Evolutionary conservation across 352 stramenopile species (phyloP).

Genomic region (Pythium inflatum): DNA sequence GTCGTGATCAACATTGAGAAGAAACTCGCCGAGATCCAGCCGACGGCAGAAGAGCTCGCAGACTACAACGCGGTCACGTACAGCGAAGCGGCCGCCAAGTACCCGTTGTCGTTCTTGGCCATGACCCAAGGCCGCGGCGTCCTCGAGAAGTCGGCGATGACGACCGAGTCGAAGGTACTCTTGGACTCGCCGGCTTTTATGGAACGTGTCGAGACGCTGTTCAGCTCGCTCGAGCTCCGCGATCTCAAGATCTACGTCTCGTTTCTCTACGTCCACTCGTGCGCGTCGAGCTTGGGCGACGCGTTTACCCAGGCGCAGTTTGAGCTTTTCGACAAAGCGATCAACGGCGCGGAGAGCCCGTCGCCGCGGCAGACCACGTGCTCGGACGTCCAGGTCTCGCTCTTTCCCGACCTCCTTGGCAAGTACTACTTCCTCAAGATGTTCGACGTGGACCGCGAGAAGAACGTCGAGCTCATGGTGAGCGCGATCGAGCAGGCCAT

Average conservation of each 20-base stretch:
- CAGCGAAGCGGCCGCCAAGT: conserved; percentile 50
- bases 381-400: too few relatives aligned
- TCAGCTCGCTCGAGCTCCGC: conserved; percentile 39
- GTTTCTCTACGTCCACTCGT: conserved; percentile 54
- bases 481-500: conserved; percentile 85
- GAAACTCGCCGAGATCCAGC: conserved; percentile 51
- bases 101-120: conserved; percentile 54
- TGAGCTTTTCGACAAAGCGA: conserved; percentile 80
- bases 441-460: conserved; percentile 79
- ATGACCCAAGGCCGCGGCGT: conserved; percentile 51
- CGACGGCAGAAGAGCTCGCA: conserved; percentile 66
- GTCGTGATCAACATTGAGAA: conserved; percentile 78
- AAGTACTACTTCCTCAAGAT: conserved; percentile 89
- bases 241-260: conserved; percentile 64
- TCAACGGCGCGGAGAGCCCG: conserved; percentile 70
- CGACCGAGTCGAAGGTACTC: conserved; percentile 47
- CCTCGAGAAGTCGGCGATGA: conserved; percentile 42
- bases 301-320: conserved; percentile 87
- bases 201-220: conserved; percentile 45
- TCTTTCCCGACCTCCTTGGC: conserved; percentile 64
- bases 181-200: conserved; percentile 61
- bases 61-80: conserved; percentile 84
- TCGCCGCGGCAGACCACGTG: conserved; percentile 60
- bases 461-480: conserved; percentile 78
- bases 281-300: conserved; percentile 47